Evolutionary conservation across 2,329 filamentous ascomycete species (phyloP).

Genomic region (Ophiostoma triangulosporum): DNA sequence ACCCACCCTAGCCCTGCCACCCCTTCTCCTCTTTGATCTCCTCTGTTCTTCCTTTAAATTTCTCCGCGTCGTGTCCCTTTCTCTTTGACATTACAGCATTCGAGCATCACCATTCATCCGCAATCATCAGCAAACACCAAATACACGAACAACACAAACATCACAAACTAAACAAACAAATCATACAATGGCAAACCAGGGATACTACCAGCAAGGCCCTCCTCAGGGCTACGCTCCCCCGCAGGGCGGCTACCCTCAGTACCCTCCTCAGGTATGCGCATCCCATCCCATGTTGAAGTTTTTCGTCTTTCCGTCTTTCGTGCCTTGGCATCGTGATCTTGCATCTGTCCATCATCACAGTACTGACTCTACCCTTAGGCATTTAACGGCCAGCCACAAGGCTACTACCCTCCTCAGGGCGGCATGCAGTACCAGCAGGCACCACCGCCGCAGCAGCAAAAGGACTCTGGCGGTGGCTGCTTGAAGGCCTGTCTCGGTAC

Average conservation of each 20-base stretch:
- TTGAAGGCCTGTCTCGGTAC: slow-evolving; percentile 24
- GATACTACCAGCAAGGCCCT: slow-evolving; percentile 25
- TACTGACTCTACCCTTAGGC: slow-evolving; percentile 2
- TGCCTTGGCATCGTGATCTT: neutral
- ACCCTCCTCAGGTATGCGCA: slow-evolving; percentile 28
- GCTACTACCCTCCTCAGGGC: slow-evolving; percentile 29
- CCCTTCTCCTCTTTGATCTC: neutral
- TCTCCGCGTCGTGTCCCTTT: neutral
- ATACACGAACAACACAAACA: neutral
- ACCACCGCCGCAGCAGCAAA: slow-evolving; percentile 24
- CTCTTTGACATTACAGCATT: neutral
- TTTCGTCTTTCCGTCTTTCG: neutral
- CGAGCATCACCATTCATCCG: neutral
- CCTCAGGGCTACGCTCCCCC: slow-evolving; percentile 13
- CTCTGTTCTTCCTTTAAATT: neutral
- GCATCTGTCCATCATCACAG: neutral
- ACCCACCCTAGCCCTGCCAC: neutral
- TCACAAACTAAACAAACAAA: neutral
- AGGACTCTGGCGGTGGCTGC: slow-evolving; percentile 26
- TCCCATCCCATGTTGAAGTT: no score
- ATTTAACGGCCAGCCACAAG: slow-evolving; percentile 19
- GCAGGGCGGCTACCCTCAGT: slow-evolving; percentile 24
- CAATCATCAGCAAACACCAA: neutral
- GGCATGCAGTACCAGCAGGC: slow-evolving; percentile 33
- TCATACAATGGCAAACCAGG: slow-evolving; percentile 22